Percentiles rank a stretch among this genome's conserved stretches.
phyloP scores from a whole-genome alignment of 495 filamentous ascomycete genomes.

The Tuber brumale region DNA sequence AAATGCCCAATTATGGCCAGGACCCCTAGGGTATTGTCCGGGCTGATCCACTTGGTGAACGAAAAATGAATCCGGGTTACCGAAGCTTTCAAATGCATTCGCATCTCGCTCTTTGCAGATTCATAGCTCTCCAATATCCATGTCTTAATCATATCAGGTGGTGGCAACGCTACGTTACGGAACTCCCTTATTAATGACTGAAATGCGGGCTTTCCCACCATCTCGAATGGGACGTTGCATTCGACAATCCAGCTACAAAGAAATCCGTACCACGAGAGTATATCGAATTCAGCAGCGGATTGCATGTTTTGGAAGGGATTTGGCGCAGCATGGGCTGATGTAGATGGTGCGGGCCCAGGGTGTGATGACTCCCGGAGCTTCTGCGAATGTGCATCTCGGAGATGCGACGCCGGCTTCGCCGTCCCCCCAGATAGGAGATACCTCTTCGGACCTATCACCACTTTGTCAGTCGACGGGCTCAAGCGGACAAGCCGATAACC shows the following conservation, averaged over 20 bases:
- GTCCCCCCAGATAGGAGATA: background rate
- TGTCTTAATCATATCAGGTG: background rate
- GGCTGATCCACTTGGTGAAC: background rate
- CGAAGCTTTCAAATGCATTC: background rate
- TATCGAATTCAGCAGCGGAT: background rate
- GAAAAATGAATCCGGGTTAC: conserved; percentile 4
- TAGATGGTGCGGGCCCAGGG: background rate
- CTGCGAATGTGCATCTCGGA: background rate
- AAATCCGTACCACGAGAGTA: conserved; percentile 2
- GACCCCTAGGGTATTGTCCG: conserved; percentile 4
- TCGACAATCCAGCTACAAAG: conserved; percentile 4
- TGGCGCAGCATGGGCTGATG: background rate
- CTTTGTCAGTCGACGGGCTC: background rate
- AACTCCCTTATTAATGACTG: conserved; percentile 1
- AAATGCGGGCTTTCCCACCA: conserved; percentile 1
- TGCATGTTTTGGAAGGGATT: background rate
- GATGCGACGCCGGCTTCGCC: background rate
- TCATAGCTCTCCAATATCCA: conserved; percentile 5
- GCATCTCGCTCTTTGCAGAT: background rate
- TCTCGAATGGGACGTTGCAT: conserved; percentile 1
- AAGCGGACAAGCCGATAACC: background rate
- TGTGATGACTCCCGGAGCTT: conserved; percentile 1
- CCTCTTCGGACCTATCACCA: background rate
- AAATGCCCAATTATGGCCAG: conserved; percentile 1
- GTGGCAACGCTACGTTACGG: background rate